A percentile compares a stretch with the other conserved stretches of the same genome.
phyloP scores from a whole-genome alignment of 495 filamentous ascomycete species.

The Tuber melanosporum region DNA sequence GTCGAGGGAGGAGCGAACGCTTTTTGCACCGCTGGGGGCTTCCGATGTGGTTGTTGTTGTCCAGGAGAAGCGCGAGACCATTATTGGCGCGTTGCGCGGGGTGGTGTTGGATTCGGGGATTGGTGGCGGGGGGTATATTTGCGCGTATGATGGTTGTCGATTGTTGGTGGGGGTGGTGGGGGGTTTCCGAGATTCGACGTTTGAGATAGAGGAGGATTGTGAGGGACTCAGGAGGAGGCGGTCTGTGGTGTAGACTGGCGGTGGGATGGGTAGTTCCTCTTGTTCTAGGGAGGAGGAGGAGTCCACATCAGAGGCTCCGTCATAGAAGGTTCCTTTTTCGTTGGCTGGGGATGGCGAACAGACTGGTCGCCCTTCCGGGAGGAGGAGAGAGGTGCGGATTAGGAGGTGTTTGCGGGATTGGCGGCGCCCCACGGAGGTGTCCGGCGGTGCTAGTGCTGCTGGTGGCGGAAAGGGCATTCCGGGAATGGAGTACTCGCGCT shows the following conservation, averaged over 20 bases:
- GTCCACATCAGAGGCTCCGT: not conserved
- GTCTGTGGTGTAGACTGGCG: not conserved
- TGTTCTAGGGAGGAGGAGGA: not conserved
- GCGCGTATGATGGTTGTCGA: not conserved
- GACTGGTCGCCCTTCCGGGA: slow-evolving; percentile 5
- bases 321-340: not conserved
- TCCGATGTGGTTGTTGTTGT: slow-evolving; percentile 8
- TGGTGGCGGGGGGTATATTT: slow-evolving; percentile 17
- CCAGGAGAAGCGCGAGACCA: slow-evolving; percentile 29
- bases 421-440: not conserved
- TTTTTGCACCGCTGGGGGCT: slow-evolving; percentile 3
- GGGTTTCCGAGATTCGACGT: slow-evolving; percentile 10
- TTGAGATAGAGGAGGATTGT: slow-evolving; percentile 30
- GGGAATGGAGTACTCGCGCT: not conserved
- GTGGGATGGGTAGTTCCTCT: not conserved
- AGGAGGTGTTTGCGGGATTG: not conserved
- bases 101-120: slow-evolving; percentile 24
- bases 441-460: slow-evolving; percentile 12
- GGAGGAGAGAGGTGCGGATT: slow-evolving; percentile 24
- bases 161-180: not conserved
- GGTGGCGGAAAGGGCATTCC: slow-evolving; percentile 30
- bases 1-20: slow-evolving; percentile 21
- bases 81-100: slow-evolving; percentile 5
- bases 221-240: slow-evolving; percentile 10
- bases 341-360: not conserved